Percentiles rank a stretch among this genome's conserved stretches.
Evolutionary conservation across 2,329 filamentous ascomycete species (phyloP).

Genomic region (Trichoderma sp.): DNA sequence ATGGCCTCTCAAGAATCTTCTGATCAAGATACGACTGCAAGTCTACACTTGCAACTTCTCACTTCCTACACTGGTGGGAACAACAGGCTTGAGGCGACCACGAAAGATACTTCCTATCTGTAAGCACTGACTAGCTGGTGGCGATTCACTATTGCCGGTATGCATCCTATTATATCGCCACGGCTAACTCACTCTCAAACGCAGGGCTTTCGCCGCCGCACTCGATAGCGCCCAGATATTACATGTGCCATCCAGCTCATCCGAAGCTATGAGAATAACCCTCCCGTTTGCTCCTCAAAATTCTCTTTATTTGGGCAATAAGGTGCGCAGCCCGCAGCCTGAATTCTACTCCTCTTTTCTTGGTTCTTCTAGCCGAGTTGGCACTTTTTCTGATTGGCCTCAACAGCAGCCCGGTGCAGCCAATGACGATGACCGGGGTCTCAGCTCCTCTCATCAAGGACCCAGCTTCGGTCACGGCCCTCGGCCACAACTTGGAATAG

Average conservation of each 20-base stretch:
- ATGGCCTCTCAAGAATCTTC: background rate
- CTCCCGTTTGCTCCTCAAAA: background rate
- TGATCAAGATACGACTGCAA: background rate
- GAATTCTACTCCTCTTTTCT: background rate
- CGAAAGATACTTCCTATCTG: background rate
- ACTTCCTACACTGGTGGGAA: background rate
- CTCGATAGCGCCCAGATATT: background rate
- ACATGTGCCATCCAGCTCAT: background rate
- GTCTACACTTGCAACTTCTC: background rate
- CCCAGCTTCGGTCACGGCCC: background rate
- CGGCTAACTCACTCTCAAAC: background rate
- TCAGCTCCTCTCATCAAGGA: background rate
- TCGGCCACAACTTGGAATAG: background rate
- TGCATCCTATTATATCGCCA: background rate
- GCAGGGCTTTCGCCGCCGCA: background rate
- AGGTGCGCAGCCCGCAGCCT: background rate
- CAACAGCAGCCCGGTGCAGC: background rate
- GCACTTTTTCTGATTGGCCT: slow-evolving; percentile 7
- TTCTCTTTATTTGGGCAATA: background rate
- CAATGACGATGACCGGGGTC: background rate
- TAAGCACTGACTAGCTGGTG: slow-evolving; percentile 14
- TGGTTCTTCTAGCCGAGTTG: background rate
- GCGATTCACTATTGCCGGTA: background rate
- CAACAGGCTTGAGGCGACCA: background rate
- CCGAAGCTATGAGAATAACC: background rate